Evolutionary conservation across 257 asterid species (phyloP), one percentile per base, ranked within the genome.

Genomic region (Solanum lignicaule): DNA sequence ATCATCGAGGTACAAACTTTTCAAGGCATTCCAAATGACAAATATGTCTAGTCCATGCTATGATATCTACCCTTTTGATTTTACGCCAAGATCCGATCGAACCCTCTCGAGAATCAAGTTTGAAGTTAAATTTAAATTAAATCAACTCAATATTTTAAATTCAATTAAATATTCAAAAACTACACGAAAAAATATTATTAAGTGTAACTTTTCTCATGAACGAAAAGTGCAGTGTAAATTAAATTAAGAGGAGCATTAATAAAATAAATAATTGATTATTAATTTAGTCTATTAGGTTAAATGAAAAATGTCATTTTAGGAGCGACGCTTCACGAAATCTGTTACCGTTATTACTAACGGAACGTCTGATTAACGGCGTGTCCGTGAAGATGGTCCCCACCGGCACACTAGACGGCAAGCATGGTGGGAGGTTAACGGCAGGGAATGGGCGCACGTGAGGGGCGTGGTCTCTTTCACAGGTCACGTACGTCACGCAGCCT

Each of bases 381-480:
- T 83, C 83, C 83, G 43, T 75, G 58, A 41, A 68, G 84, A 31
- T 73, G 92, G 94, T 83, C 90, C 94, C 94, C 94, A 89, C 93
- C 91, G 91, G 83, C 92, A 93, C 93, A 93, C 92, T 90, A 92
- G 86, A 76, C 88, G 91, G 92, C 92, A 16, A 88, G 89, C 90
- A 82, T 91, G 55, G 89, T 87, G 91, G 92, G 89, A 86, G 87
- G 88, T 89, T 87, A 87, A 91, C 92, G 90, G 91, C 94, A 92
- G 91, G 96, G 93, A 89, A 91, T 93, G 94, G 95, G 93, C 90
- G 92, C 95, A 91, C 95, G 92, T 91, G 93, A 89, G 91, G 73
- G 68, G 86, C 91, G 88, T 87, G 31, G 58, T 46, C 76, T 83
- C 85, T 78, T 89, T 87, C 92, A 76, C 92, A 75, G 90, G 88